Evolutionary conservation across 2,329 filamentous ascomycete genomes (phyloP), one percentile per base, ranked within the genome.

Genomic region (Sarocladium brachiariae): DNA sequence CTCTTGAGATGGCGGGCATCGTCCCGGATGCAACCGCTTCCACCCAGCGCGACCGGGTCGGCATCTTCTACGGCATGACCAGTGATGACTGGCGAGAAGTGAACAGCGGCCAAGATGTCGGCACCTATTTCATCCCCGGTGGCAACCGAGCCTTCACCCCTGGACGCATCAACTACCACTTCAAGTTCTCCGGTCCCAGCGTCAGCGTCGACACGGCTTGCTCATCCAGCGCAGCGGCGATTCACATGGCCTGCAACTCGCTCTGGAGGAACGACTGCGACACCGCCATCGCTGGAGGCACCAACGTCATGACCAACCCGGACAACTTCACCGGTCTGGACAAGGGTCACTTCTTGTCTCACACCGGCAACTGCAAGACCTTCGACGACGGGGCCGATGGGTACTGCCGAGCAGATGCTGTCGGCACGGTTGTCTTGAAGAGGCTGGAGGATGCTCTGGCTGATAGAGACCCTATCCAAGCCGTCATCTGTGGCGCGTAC

Each of bases 1-100:
- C 82, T 1, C 69, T 86, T 35, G 82, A 86, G 60, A 79, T 79
- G 71, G 79, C 78, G 34, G 82, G 81, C 13, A 65, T 74, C 25
- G 19, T 23, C 18, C 51, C 47, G 14, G 34, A 37, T 37, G 11
- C 11, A 7, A 43, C 19, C 53, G 50, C 2, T 45, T 37, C 2
- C 13, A 38, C 2, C 47, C 47, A 52, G 49, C 1, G 50, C 7
- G 11, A 37, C 16, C 34, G 34, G 16, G 34, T 37, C 8, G 34
- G 34, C 5, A 37, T 18, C 16, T 37, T 37, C 34, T 37, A 37
- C 16, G 34, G 34, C 11, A 14, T n/a, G 34, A 37, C 34, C 11
- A 37, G 34, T n/a, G 34, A 37, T 37, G 34, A 37, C 34, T 37
- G 16, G 11, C 34, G 34, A 37, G 34, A 37, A n/a, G 55, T 41